Base-by-base conservation (phyloP, 1,284 basidiomycete species). In the Athelia psychrophila region DNA sequence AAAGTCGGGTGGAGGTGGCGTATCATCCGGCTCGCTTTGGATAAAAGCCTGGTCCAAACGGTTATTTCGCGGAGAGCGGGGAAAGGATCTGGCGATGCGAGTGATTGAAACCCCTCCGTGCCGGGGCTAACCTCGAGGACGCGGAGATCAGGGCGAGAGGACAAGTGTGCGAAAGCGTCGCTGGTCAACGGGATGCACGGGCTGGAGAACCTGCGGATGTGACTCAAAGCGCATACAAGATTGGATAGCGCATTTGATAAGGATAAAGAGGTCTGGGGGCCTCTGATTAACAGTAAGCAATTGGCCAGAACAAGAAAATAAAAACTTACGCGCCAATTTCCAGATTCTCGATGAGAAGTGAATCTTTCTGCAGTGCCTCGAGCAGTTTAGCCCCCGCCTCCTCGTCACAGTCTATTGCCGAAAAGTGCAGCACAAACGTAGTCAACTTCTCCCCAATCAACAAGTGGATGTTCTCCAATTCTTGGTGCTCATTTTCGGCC, bases 61-160 rank as follows among this genome's bases (percentile, higher is more conserved):
- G 38, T 42, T n/a, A 42, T 8, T 22, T 42, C 38, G 38, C 38
- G 38, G n/a, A 42, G 38, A 42, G 38, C 38, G n/a, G 38, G 38
- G 38, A 42, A 42, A 9, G 38, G 38, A 9, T 8, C 5, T 42
- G 38, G 38, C 6, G 38, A 9, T 9, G n/a, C 6, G 8, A n/a
- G 38, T 30, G 27, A 30, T 30, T 30, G 6, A 30, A 30, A 30
- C 5, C 20, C 38, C 6, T n/a, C 38, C n/a, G 16, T 42, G 6
- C 5, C 5, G 6, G 20, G 16, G 16, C 8, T 16, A n/a, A 42
- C n/a, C 38, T 22, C 38, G 8, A 42, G 20, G n/a, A 42, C n/a
- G 16, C 38, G 38, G 5, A 42, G 38, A 9, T n/a, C 38, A 42
- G 38, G 38, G 6, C 6, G 6, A 22, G 38, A 42, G 16, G 38